Evolutionary conservation across 2,329 filamentous ascomycete species (phyloP).

Genomic region (Clarireedia monteithiana): DNA sequence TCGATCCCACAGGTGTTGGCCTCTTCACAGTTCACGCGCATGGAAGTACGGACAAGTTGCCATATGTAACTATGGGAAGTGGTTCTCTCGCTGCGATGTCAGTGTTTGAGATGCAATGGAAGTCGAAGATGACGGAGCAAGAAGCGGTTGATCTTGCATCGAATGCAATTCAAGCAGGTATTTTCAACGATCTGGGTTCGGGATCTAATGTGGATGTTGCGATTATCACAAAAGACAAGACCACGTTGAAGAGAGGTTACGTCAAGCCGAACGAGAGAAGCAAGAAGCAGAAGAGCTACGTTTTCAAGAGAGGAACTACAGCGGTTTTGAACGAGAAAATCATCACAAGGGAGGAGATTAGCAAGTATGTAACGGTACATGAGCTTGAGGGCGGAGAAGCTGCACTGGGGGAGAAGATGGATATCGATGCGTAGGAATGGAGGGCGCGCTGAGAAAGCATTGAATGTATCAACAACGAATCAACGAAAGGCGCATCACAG

Average conservation of each 20-base stretch:
- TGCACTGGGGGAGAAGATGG: slow-evolving; percentile 62
- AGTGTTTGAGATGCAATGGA: slow-evolving; percentile 96
- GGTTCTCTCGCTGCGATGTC: slow-evolving; percentile 96
- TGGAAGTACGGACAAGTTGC: slow-evolving; percentile 96
- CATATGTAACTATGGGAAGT: slow-evolving; percentile 98
- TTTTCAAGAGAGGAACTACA: slow-evolving; percentile 85
- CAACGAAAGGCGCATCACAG: slow-evolving; percentile 9
- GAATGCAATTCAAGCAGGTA: slow-evolving; percentile 89
- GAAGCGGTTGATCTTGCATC: slow-evolving; percentile 76
- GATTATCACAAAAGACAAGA: slow-evolving; percentile 92
- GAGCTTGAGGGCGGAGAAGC: slow-evolving; percentile 52
- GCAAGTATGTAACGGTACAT: slow-evolving; percentile 87
- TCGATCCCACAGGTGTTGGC: slow-evolving; percentile 89
- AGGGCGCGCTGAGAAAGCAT: not conserved
- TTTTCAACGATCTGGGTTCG: slow-evolving; percentile 96
- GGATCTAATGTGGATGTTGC: slow-evolving; percentile 97
- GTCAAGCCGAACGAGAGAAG: slow-evolving; percentile 87
- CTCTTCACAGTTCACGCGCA: slow-evolving; percentile 98
- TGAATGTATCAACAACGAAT: slow-evolving; percentile 8
- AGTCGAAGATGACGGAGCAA: slow-evolving; percentile 65
- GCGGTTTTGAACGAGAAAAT: slow-evolving; percentile 94
- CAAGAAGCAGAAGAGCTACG: slow-evolving; percentile 88
- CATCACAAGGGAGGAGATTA: slow-evolving; percentile 87
- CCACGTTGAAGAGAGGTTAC: slow-evolving; percentile 85
- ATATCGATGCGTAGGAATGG: slow-evolving; percentile 49